Conservation (phyloP, 805 yeast genomes). For the Candida maltosa region DNA sequence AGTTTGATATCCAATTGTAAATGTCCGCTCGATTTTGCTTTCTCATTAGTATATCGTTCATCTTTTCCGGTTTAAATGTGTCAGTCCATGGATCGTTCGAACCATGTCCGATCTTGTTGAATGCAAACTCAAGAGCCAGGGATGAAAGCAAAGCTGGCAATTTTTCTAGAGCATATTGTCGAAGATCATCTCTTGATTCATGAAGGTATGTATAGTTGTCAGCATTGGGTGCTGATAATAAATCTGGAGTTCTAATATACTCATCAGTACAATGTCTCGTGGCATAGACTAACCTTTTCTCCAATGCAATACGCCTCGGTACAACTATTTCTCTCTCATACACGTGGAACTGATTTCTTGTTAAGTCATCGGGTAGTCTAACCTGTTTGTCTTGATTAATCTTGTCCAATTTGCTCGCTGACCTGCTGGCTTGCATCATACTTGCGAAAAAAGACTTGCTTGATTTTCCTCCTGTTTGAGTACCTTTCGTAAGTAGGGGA, state of each 20-base stretch:
- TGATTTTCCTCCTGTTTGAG: constrained; percentile 8
- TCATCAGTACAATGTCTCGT: too few relatives aligned
- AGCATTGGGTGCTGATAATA: too few relatives aligned
- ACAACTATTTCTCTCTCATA: constrained; percentile 8
- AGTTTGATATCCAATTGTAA: constrained; percentile 36
- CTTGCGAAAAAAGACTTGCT: constrained; percentile 28
- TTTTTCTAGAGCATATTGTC: not conserved
- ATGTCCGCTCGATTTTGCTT: constrained; percentile 18
- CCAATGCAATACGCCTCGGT: constrained; percentile 1
- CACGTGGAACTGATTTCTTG: constrained; percentile 31
- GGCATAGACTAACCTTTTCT: too few relatives aligned
- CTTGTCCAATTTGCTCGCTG: too few relatives aligned
- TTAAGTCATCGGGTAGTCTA: constrained; percentile 31
- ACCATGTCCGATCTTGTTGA: not conserved
- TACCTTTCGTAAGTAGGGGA: constrained; percentile 28
- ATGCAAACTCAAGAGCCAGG: not conserved
- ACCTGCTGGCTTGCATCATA: constrained; percentile 35
- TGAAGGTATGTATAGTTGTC: constrained; percentile 1
- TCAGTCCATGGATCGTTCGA: constrained; percentile 36
- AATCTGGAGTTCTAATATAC: too few relatives aligned
- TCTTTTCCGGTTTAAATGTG: constrained; percentile 37
- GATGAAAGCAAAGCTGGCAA: not conserved
- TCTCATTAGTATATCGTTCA: constrained; percentile 33
- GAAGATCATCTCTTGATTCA: not conserved
- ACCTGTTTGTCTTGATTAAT: too few relatives aligned